Percentiles rank a stretch among this genome's conserved stretches.
These are phyloP conservation scores for Flaveria ramosissima DNA, from an alignment of 129 eudicot genomes.

Conservation along the genomic window DNA sequence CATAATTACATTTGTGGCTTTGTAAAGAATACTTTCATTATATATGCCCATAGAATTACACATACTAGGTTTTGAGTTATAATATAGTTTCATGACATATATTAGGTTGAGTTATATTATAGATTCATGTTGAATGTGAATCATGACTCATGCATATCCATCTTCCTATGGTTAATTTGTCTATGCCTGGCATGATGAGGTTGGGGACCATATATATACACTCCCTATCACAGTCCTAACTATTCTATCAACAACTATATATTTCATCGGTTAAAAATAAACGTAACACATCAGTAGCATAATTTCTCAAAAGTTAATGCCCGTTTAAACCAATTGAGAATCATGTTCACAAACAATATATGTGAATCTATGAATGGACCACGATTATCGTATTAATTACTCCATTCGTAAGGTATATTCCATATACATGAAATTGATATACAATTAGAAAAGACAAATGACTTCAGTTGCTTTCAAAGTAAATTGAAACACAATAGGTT, in stretches of 20 bases:
- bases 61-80: not conserved
- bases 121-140: not conserved
- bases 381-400: too few species aligned
- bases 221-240: not conserved
- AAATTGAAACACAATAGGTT: too few species aligned
- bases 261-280: not conserved
- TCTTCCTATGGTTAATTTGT: not conserved
- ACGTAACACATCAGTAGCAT: not conserved
- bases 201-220: not conserved
- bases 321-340: not conserved
- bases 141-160: not conserved
- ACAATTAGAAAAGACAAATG: too few species aligned
- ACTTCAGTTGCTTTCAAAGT: too few species aligned
- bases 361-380: too few species aligned
- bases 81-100: not conserved
- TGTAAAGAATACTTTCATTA: too few species aligned
- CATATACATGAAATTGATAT: too few species aligned
- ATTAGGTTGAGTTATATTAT: not conserved
- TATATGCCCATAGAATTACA: too few species aligned
- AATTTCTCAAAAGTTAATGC: not conserved
- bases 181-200: constrained; percentile 5
- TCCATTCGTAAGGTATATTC: too few species aligned
- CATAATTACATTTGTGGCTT: too few species aligned
- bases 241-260: not conserved
- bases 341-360: not conserved